Evolutionary conservation across 2,329 filamentous ascomycete species (phyloP).

Genomic region (Incumbomyces delicatus): DNA sequence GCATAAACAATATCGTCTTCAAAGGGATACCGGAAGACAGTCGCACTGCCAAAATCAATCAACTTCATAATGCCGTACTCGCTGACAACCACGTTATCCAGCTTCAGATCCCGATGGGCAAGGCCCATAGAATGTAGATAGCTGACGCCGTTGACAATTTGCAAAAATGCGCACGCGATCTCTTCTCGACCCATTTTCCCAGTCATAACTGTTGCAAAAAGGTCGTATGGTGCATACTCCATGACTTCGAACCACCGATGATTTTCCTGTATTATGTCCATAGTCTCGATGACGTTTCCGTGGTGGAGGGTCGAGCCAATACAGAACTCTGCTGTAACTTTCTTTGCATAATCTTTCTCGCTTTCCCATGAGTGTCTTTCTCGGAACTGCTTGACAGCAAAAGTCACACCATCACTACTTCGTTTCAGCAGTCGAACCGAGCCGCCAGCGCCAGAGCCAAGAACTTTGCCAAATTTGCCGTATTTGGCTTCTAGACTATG

Average conservation of each 20-base stretch:
- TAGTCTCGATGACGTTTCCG: slow-evolving; percentile 94
- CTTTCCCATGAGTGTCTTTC: slow-evolving; percentile 86
- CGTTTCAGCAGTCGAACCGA: slow-evolving; percentile 92
- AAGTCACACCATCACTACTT: slow-evolving; percentile 82
- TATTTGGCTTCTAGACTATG: slow-evolving; percentile 86
- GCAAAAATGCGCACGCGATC: slow-evolving; percentile 80
- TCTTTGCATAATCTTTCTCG: slow-evolving; percentile 93
- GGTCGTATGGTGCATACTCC: slow-evolving; percentile 92
- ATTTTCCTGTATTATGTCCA: slow-evolving; percentile 93
- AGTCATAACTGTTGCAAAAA: slow-evolving; percentile 98
- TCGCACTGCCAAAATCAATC: slow-evolving; percentile 96
- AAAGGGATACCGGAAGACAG: slow-evolving; percentile 95
- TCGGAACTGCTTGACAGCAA: slow-evolving; percentile 95
- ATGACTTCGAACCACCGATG: slow-evolving; percentile 96
- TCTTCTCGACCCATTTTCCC: slow-evolving; percentile 93
- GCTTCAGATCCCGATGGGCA: slow-evolving; percentile 86
- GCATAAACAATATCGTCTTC: slow-evolving; percentile 77
- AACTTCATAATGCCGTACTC: slow-evolving; percentile 98
- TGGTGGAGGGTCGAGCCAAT: slow-evolving; percentile 95
- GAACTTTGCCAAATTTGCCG: slow-evolving; percentile 86
- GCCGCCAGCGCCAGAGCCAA: slow-evolving; percentile 88
- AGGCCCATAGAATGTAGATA: slow-evolving; percentile 93
- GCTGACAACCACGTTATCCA: slow-evolving; percentile 97
- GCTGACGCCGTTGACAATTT: slow-evolving; percentile 87
- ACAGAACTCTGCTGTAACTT: slow-evolving; percentile 95